Evolutionary conservation across 2,329 filamentous ascomycete genomes (phyloP).

Genomic region (Chaetothyriales sp.): DNA sequence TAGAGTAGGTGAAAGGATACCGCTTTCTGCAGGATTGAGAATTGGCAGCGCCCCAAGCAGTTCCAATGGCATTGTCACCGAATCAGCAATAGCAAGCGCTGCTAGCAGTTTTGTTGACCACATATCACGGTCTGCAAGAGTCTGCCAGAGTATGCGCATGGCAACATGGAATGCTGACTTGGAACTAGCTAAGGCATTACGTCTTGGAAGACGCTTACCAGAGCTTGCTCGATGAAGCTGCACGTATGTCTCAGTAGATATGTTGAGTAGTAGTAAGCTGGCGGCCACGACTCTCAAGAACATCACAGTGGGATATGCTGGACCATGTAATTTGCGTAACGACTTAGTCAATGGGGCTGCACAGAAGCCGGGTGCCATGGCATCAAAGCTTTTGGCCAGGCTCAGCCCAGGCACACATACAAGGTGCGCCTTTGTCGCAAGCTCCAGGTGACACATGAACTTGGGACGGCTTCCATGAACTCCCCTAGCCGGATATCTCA

Average conservation of each 20-base stretch:
- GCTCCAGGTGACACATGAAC: neutral
- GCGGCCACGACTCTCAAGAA: neutral
- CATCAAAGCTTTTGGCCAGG: neutral
- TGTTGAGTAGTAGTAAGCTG: neutral
- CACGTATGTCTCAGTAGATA: neutral
- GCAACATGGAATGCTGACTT: constrained; percentile 43
- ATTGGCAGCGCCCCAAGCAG: constrained; percentile 3
- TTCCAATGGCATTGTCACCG: constrained; percentile 1
- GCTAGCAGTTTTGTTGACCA: neutral
- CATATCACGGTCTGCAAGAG: constrained; percentile 3
- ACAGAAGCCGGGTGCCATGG: neutral
- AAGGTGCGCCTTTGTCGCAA: neutral
- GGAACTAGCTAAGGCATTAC: neutral
- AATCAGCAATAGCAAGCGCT: constrained; percentile 1
- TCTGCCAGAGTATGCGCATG: constrained; percentile 39
- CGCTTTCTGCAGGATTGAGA: neutral
- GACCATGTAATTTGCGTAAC: neutral
- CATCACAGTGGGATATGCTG: neutral
- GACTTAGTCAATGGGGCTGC: neutral
- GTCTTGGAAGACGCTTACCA: neutral
- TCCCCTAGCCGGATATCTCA: neutral
- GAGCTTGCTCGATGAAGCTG: neutral
- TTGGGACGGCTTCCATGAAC: neutral
- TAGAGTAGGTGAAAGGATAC: neutral
- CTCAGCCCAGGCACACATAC: neutral